These are phyloP conservation scores for Phalaenopsis equestris DNA, from an alignment of 106 monocot species.

Conservation along the genomic window DNA sequence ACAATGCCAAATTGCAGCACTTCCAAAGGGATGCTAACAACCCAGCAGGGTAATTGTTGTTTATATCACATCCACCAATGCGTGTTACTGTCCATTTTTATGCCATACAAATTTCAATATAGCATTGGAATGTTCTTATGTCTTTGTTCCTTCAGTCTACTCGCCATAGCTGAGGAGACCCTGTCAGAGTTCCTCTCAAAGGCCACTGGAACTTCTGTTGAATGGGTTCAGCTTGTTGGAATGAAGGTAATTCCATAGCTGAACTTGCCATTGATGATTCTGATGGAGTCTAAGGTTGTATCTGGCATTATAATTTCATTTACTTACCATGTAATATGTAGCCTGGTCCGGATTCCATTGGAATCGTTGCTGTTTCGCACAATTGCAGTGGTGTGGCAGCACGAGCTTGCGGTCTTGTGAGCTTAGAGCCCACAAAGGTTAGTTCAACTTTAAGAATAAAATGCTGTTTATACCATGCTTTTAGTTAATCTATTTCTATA, in stretches of 20 bases:
- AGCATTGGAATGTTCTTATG: background rate
- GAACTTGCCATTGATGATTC: background rate
- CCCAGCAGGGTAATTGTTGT: constrained; percentile 71
- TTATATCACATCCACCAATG: background rate
- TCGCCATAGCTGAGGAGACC: constrained; percentile 87
- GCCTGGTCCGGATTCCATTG: constrained; percentile 99
- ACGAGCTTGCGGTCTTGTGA: constrained; percentile 91
- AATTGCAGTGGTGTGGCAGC: constrained; percentile 84
- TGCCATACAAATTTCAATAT: background rate
- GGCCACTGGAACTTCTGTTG: constrained; percentile 98
- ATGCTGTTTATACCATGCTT: background rate
- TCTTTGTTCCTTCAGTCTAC: constrained; percentile 39
- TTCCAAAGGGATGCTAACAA: constrained; percentile 66
- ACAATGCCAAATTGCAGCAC: constrained; percentile 27
- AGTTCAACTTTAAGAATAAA: background rate
- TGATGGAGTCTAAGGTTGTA: background rate
- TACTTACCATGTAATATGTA: constrained; percentile 15
- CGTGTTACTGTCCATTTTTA: background rate
- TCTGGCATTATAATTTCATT: background rate
- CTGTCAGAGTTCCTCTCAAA: constrained; percentile 97
- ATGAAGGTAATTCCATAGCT: constrained; percentile 65
- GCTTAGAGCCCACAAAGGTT: constrained; percentile 92
- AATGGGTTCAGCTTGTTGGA: constrained; percentile 99
- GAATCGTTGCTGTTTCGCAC: constrained; percentile 81
- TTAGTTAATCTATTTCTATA: background rate